Base-by-base conservation (phyloP, 2,329 filamentous ascomycete species). In the Xylaria digitata region DNA sequence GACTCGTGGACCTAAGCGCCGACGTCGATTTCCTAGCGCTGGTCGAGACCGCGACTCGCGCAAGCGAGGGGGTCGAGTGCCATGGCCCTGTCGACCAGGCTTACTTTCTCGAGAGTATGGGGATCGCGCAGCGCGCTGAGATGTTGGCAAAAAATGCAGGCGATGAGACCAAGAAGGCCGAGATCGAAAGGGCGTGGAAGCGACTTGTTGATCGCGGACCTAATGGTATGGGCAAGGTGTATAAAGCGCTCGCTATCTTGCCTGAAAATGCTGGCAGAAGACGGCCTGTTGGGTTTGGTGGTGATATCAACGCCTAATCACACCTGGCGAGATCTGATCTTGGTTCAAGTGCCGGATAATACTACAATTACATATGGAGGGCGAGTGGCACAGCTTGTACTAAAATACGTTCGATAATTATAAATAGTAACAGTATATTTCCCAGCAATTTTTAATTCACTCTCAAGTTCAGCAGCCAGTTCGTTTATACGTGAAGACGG, bases 11-110 rank as follows among this genome's bases (percentile, higher is more conserved):
- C 77, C 84, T 99, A 23, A 94, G 90, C 71, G 95, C 92, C 0
- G 95, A 99, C 76, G 96, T 99, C 0, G 96, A 99, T 79, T 99
- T 99, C 76, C 87, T 88, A 0, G 93, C 91, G 11, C 82, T 99
- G 1, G 94, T 94, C 0, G 94, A 98, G 77, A 85, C 91, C 1
- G 94, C 94, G 0, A 85, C 92, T 52, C 82, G 86, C 45, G 92
- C 92, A 0, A 94, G 90, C 71, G 86, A 90, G 1, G 91, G 90
- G 1, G 89, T 98, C 3, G 96, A 99, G 79, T 92, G 97, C 6
- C 94, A 98, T 75, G 96, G 96, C 0, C 96, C 96, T 0, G 90
- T 97, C 1, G 89, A 94, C 68, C 96, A 99, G 80, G 93, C 88
- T 0, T 83, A 86, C 45, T 99, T 97, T 78, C 80, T 99, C 45